These are phyloP conservation scores for Globisporangium cystogenes DNA, from an alignment of 352 stramenopile species.

Conservation along the genomic window DNA sequence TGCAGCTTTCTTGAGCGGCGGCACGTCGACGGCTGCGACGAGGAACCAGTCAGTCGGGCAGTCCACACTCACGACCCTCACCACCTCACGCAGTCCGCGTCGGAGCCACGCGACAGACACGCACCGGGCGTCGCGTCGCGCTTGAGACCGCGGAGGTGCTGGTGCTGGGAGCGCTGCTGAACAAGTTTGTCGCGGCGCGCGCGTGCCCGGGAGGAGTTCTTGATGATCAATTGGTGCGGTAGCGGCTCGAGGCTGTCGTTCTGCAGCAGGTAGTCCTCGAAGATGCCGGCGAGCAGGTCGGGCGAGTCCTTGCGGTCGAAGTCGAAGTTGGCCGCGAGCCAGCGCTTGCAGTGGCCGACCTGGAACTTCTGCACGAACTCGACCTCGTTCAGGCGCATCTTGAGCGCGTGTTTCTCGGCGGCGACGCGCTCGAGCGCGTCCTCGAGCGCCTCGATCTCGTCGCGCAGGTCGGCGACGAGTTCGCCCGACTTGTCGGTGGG, in stretches of 20 bases:
- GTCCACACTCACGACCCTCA: background rate
- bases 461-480: slow-evolving; percentile 17
- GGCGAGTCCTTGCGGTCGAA: slow-evolving; percentile 52
- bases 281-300: slow-evolving; percentile 36
- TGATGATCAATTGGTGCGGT: slow-evolving; percentile 45
- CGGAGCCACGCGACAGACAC: background rate
- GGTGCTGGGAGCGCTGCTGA: slow-evolving; percentile 18
- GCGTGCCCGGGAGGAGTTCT: slow-evolving; percentile 36
- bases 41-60: background rate
- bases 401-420: slow-evolving; percentile 40
- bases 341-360: slow-evolving; percentile 39
- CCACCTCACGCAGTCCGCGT: background rate
- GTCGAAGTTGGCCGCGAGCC: slow-evolving; percentile 44
- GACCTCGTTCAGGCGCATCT: slow-evolving; percentile 37
- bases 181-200: slow-evolving; percentile 25
- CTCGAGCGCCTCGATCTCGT: slow-evolving; percentile 42
- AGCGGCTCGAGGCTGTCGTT: slow-evolving; percentile 37
- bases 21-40: background rate
- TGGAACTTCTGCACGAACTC: slow-evolving; percentile 34
- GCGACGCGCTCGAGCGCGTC: slow-evolving; percentile 32
- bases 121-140: slow-evolving; percentile 15
- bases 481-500: background rate
- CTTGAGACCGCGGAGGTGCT: slow-evolving; percentile 15
- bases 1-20: slow-evolving; percentile 2
- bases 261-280: slow-evolving; percentile 50